Base-by-base conservation (phyloP, 495 filamentous ascomycete genomes). In the Hyphodiscus hymeniophilus region DNA sequence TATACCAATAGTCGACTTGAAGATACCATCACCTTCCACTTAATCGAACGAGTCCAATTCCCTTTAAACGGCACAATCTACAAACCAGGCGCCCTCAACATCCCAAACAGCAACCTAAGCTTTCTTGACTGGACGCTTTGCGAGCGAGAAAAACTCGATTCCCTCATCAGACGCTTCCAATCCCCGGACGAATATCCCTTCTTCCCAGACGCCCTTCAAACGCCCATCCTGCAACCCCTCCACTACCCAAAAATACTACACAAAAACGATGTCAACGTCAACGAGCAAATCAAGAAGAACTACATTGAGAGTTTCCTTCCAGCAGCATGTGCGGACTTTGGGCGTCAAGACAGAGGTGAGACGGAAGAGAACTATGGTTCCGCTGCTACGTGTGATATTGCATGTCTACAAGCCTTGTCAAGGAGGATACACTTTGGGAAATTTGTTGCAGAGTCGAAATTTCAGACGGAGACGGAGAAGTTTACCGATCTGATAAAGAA, bases 401-500 rank as follows among this genome's bases (percentile, higher is more conserved):
- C 75, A 24, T 91, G 85, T 59, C 69, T 99, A 42, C 94, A 99
- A 70, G 87, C 94, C 13, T 71, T 99, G 10, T 95, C 89, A 35
- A 75, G 90, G 15, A 75, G 94, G 39, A 87, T 99, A 52, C 94
- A 99, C 65, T 99, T 96, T 66, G 94, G 94, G 47, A 99, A 95
- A 71, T 96, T 96, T 60, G 94, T 99, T 3, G 94, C 94, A 10
- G 94, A 99, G 72, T 82, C 86, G n/a, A 99, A 99, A 72, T 99
- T 96, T 64, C 78, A 74, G 57, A 79, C 84, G 48, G 87, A 95
- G 56, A 76, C 81, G 23, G 87, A 91, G 56, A 69, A 61, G 46
- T 97, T 89, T 64, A 87, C 88, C 1, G 63, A 68, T 44, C 62
- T 96, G 67, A 96, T 99, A 63, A 77, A 77, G 56, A 80, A 74